Evolutionary conservation across 2,329 filamentous ascomycete species (phyloP), one percentile per base, ranked within the genome.

Genomic region (Beauveria brongniartii): DNA sequence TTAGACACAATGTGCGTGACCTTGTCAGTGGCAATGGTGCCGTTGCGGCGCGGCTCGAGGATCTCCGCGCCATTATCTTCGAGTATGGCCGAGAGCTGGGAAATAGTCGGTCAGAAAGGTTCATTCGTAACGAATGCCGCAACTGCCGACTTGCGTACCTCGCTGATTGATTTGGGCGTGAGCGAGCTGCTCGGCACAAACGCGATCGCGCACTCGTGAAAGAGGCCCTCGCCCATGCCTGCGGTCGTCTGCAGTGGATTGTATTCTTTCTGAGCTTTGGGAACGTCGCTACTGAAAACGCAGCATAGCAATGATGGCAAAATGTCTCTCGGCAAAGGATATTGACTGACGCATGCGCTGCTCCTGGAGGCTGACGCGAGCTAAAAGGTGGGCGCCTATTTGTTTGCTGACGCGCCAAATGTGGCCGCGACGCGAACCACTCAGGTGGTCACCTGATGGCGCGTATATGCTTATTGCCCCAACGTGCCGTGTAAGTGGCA

Each of bases 1-100:
- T 87, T 85, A 61, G 92, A 79, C 54, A 86, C 70, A 64, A 86
- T 80, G 67, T 85, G 83, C 24, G 82, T 82, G 55, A 78, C 76
- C 61, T 77, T 67, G 55, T 76, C 69, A 30, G 84, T 75, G 1
- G 74, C 73, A 16, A 84, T 70, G 16, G 76, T 75, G 66, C 80
- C 80, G 65, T 83, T 75, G 62, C 76, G 73, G 62, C 75, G 74
- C 14, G 76, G 76, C 51, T 79, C 74, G 64, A 80, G 70, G 2
- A 83, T 73, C 40, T 74, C 68, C 61, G 78, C 82, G 65, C 82
- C 82, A 75, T 82, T 77, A 14, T 80, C 76, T 62, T 71, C 64
- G 37, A 82, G 71, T 1, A 77, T 73, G 2, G 67, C 66, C 6
- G 78, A 75, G 12, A 82, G 67, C 78, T 82, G 12, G 12, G 12